Percentiles rank a stretch among this genome's conserved stretches.
Evolutionary conservation across 2,329 filamentous ascomycete species (phyloP).

Genomic region (Scytalidium lignicola): DNA sequence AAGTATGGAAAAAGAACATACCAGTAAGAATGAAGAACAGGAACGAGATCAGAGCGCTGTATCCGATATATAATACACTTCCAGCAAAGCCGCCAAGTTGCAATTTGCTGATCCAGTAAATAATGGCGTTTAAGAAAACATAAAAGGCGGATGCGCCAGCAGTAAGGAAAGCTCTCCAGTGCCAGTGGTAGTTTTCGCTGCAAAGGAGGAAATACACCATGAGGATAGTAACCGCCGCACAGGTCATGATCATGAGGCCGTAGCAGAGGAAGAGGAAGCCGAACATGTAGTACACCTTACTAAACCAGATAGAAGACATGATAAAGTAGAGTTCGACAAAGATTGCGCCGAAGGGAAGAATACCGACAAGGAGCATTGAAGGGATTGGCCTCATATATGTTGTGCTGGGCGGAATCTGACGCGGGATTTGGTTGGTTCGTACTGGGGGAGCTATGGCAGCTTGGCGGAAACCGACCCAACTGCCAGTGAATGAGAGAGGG

Average conservation of each 20-base stretch:
- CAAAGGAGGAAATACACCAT: constrained; percentile 97
- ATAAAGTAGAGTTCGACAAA: constrained; percentile 99
- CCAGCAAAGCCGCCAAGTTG: constrained; percentile 80
- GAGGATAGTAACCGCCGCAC: constrained; percentile 84
- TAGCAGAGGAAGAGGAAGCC: constrained; percentile 98
- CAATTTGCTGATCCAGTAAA: constrained; percentile 87
- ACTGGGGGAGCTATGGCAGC: constrained; percentile 70
- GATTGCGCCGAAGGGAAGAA: constrained; percentile 92
- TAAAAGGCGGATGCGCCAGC: constrained; percentile 88
- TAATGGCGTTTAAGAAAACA: constrained; percentile 83
- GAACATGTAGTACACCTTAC: constrained; percentile 99
- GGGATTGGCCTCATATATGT: constrained; percentile 84
- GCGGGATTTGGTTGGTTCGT: constrained; percentile 94
- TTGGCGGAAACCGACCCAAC: constrained; percentile 87
- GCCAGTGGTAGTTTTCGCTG: constrained; percentile 97
- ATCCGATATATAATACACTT: constrained; percentile 87
- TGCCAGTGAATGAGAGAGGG: constrained; percentile 82
- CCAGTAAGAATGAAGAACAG: constrained; percentile 92
- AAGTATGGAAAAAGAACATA: constrained; percentile 42
- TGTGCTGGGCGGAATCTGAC: constrained; percentile 82
- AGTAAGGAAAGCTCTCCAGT: constrained; percentile 91
- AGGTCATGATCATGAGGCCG: constrained; percentile 93
- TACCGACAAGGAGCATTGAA: constrained; percentile 85
- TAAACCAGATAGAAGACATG: constrained; percentile 98
- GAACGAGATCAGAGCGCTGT: constrained; percentile 83